Evolutionary conservation across 75 land plant species (phyloP), one percentile per base, ranked within the genome.

Genomic region (Picea sitchensis): DNA sequence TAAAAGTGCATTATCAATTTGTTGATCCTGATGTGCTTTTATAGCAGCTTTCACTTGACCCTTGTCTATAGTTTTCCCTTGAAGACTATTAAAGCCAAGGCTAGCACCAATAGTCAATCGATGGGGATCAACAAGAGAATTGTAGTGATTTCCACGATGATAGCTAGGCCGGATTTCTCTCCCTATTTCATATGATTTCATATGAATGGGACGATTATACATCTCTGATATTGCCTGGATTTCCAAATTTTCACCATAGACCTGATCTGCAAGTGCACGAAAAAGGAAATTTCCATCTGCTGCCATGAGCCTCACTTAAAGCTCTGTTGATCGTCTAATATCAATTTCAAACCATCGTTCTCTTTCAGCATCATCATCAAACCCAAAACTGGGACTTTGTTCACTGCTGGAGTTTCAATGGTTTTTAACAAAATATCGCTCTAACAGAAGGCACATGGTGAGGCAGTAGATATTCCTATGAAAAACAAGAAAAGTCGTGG

Each of bases 41-140:
- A 98, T 92, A 26, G 98, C 96, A 64, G 98, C 98, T 87, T 98
- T 98, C 61, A 98, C 91, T 79, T 95, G 93, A 83, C 93, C 96
- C 86, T 86, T 93, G 65, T 95, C 94, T 59, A 93, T 81, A 76
- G 92, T 92, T 77, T 77, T 75, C 84, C 99, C 96, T n/a, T 83
- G 90, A 67, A 98, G 94, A 84, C 89, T 85, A 72, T 96, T 91
- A 84, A 98, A 93, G 30, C 99, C 99, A 83, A 98, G 94, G 36
- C 98, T 98, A 38, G 92, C 98, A 79, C 99, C 99, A 84, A 93
- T 81, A 32, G 91, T 87, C 44, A 86, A 81, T 17, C 90, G 82
- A 36, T 92, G 86, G 7, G 98, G 99, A 80, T 98, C 96, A 63
- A 92, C 86, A 77, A 98, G 89, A 61, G 99, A 93, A 78, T 98